Base-by-base conservation (phyloP, 257 asterid species). In the Lycium ferocissimum region DNA sequence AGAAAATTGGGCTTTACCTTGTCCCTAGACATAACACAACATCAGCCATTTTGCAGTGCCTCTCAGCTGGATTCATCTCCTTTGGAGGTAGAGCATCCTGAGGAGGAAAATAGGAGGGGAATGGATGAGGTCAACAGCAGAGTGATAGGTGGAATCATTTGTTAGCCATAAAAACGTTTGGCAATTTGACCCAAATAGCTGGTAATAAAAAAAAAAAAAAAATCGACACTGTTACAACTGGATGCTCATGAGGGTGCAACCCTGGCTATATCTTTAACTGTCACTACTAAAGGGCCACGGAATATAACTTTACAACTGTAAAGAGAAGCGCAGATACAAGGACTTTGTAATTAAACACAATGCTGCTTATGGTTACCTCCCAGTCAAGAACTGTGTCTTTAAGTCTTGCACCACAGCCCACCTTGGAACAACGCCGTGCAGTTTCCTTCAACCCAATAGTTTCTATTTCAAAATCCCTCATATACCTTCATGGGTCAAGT, bases 371-470 rank as follows among this genome's bases (percentile, higher is more conserved):
- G 38, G 63, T 76, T 93, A 96, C 99, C 98, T 96, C 98, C 99
- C 99, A 96, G 85, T 96, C 99, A 76, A 96, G 98, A 88, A 96
- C 98, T 10, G 97, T 92, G 92, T 96, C 99, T 92, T 92, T 93
- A 89, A 96, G 93, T 91, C 93, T 96, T 47, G 95, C 89, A 76
- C 92, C 90, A 87, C 99, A 96, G 56, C 88, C 87, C 80, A 86
- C 73, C 85, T 87, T 90, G 87, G 97, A 90, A 85, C 99, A 96
- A 84, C 91, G 93, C 45, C 99, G 93, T 40, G 92, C 45, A 56
- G 99, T 95, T 83, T 95, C 97, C 90, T 94, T 96, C 89, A 96
- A 80, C 49, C 99, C 99, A 79, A 96, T 95, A 26, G 98, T 93
- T 93, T 94, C 99, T 79, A 95, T 92, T 86, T 96, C 99, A 69